These are phyloP conservation scores for Scenedesmus sp. DNA, from an alignment of 163 green algal species.

Conservation along the genomic window DNA sequence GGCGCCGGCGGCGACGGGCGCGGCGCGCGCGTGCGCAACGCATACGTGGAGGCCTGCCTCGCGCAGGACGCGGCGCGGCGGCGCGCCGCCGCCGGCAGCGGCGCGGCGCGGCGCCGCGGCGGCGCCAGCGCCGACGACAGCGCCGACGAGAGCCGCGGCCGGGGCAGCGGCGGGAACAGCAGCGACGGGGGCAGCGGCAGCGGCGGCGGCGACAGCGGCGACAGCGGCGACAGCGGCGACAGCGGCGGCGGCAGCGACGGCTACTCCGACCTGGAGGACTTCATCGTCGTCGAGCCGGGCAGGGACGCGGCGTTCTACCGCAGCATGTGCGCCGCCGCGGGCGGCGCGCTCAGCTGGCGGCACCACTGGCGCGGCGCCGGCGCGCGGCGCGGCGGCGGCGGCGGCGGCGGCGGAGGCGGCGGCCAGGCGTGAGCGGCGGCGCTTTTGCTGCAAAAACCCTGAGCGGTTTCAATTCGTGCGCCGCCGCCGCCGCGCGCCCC, in stretches of 20 bases:
- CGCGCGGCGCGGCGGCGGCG: too few species aligned
- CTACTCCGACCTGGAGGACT: conserved; percentile 40
- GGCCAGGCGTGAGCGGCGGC: too few species aligned
- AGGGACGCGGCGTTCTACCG: not conserved
- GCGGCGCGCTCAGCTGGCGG: conserved; percentile 16
- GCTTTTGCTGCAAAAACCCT: too few species aligned
- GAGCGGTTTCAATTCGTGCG: too few species aligned
- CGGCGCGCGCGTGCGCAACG: conserved; percentile 1
- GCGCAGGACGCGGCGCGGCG: not conserved
- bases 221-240: conserved; percentile 8
- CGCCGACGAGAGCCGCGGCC: not conserved
- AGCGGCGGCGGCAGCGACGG: too few species aligned
- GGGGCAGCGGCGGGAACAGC: too few species aligned
- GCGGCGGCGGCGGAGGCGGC: too few species aligned
- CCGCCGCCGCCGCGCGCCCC: too few species aligned
- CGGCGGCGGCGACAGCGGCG: not conserved
- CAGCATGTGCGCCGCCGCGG: conserved; percentile 6
- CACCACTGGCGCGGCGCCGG: not conserved
- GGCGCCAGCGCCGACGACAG: too few species aligned
- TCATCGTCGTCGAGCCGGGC: conserved; percentile 21
- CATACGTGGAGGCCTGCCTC: conserved; percentile 26
- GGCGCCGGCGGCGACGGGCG: too few species aligned
- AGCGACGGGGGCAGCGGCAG: not conserved
- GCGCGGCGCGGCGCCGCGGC: too few species aligned
- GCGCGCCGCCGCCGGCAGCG: not conserved